phyloP scores from a whole-genome alignment of 2,329 filamentous ascomycete species.

The Hypoxylon sp. region DNA sequence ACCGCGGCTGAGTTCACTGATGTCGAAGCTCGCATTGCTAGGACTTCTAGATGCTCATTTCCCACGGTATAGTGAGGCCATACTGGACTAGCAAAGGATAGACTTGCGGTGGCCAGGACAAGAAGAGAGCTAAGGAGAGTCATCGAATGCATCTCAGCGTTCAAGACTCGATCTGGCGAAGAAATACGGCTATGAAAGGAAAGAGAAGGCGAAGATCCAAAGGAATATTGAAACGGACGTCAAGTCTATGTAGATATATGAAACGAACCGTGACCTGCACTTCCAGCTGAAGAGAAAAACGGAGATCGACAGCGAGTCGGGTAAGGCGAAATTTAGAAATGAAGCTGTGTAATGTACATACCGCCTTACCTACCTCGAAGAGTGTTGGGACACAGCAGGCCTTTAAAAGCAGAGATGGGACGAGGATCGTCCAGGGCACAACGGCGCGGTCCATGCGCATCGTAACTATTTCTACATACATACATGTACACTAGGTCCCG shows the following conservation, averaged over 20 bases:
- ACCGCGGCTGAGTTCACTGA: slow-evolving; percentile 59
- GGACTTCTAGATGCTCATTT: slow-evolving; percentile 61
- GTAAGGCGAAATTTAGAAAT: slow-evolving; percentile 11
- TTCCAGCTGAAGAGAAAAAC: slow-evolving; percentile 18
- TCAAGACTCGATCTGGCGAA: slow-evolving; percentile 16
- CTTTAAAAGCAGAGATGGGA: slow-evolving; percentile 27
- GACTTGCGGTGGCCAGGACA: slow-evolving; percentile 50
- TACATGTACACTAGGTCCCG: too few species aligned
- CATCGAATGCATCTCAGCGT: slow-evolving; percentile 52
- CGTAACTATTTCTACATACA: slow-evolving; percentile 21
- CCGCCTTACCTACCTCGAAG: not conserved
- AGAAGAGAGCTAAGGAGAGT: slow-evolving; percentile 52
- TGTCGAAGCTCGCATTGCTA: slow-evolving; percentile 57
- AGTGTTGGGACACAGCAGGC: slow-evolving; percentile 11
- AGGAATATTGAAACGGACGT: slow-evolving; percentile 42
- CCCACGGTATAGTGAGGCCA: slow-evolving; percentile 57
- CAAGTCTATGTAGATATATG: slow-evolving; percentile 36
- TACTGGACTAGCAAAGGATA: slow-evolving; percentile 53
- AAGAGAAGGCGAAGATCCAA: slow-evolving; percentile 12
- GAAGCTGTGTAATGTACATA: too few species aligned
- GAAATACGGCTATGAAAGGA: slow-evolving; percentile 8
- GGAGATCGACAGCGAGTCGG: slow-evolving; percentile 21
- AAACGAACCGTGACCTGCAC: slow-evolving; percentile 42
- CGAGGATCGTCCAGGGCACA: slow-evolving; percentile 24
- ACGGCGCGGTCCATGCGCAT: slow-evolving; percentile 12